Evolutionary conservation across 768 basidiomycete species (phyloP), one percentile per base, ranked within the genome.

Genomic region (Cubamyces sp.): DNA sequence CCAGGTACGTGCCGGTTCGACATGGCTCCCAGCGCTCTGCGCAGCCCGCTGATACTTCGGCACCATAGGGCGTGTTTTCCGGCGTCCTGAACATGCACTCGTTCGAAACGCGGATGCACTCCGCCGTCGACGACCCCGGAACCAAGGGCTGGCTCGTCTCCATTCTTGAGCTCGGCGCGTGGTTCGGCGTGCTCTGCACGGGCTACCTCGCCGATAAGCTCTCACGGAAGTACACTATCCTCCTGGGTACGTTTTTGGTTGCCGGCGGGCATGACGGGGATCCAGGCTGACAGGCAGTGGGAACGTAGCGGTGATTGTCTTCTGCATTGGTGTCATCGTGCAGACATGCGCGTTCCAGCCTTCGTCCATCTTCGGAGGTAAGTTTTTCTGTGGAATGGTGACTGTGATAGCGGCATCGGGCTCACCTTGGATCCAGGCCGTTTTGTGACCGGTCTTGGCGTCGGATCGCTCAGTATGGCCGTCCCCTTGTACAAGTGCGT

Each of bases 381-480:
- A n/a, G 67, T 40, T 52, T 56, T 34, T 9, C 26, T 16, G 34
- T 28, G 25, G 54, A 21, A 45, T 45, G 25, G 21, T 18, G 30
- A 9, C 42, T 19, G 21, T 18, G 30, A 9, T 12, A 5, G 28
- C 23, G 16, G 12, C 39, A 23, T 18, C 8, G 14, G 7, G 49
- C 45, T 47, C 11, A 46, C 23, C n/a, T 50, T 16, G 34, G n/a
- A 16, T 18, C 18, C 61, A 74, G 79, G 90, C 54, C 85, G 91
- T 26, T 91, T 90, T 66, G 74, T 92, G 54, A 91, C 89, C 53
- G 91, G 91, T 81, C 74, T 92, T 47, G 91, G 90, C 51, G 88
- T 93, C 18, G 91, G 91, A 12, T 89, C 90, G 3, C 76, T 92
- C 21, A 89, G 87, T 67, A 91, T 91, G 89, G 82, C 83, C n/a